Conservation (phyloP, 73 alveolate species). For the Durusdinium trenchii region DNA sequence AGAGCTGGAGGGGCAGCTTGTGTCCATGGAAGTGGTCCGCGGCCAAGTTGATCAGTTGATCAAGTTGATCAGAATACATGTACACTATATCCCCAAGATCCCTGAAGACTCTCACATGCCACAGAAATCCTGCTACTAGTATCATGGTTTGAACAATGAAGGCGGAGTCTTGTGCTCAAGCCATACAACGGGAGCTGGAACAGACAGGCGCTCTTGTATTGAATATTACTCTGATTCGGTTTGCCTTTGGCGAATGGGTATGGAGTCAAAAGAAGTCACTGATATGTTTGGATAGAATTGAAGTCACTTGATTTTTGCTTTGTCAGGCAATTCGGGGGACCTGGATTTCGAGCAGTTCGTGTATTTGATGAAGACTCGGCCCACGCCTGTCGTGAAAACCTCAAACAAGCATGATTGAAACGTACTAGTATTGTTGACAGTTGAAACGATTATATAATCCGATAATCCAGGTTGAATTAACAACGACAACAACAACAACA, state of each 20-base stretch:
- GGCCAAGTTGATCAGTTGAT: not conserved
- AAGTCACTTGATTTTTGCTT: not conserved
- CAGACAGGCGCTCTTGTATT: constrained; percentile 23
- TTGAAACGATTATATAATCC: not conserved
- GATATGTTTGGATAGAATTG: not conserved
- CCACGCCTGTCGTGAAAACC: constrained; percentile 21
- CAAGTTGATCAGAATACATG: not conserved
- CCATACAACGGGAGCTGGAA: constrained; percentile 71
- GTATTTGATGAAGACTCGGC: constrained; percentile 71
- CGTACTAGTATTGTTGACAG: too few species aligned
- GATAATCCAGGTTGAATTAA: not conserved
- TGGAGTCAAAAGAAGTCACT: not conserved
- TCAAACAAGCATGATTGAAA: too few species aligned
- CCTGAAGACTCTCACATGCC: too few species aligned
- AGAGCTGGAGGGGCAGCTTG: constrained; percentile 73
- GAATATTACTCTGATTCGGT: too few species aligned
- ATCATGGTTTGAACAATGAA: not conserved
- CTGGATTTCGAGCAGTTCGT: constrained; percentile 84
- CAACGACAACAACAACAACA: not conserved
- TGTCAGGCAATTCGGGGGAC: constrained; percentile 48
- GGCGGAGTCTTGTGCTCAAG: constrained; percentile 52
- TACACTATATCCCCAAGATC: too few species aligned
- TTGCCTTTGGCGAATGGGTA: too few species aligned
- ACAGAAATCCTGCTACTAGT: not conserved
- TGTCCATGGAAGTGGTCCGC: constrained; percentile 65